These are phyloP conservation scores for Vitis cinerea DNA, from an alignment of 164 flowering plant species.

Conservation along the genomic window DNA sequence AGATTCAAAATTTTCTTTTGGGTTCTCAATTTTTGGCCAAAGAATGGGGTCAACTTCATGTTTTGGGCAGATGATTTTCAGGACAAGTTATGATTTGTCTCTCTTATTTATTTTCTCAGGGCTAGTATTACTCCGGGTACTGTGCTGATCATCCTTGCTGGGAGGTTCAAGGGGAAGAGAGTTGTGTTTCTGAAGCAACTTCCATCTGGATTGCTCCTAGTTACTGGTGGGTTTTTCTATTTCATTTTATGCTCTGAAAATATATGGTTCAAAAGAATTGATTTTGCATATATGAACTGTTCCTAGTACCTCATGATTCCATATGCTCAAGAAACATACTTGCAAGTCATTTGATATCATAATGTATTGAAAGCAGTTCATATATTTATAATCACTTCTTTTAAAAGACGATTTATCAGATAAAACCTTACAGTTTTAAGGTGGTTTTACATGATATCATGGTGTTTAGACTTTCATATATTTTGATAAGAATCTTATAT, in stretches of 20 bases:
- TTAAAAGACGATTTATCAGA: no score
- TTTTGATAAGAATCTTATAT: no score
- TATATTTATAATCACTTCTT: no score
- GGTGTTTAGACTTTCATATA: no score
- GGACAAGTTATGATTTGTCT: background rate
- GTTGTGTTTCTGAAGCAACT: slow-evolving; percentile 53
- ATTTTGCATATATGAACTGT: background rate
- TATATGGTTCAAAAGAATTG: background rate
- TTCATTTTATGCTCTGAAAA: background rate
- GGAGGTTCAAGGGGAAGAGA: slow-evolving; percentile 60
- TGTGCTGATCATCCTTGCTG: slow-evolving; percentile 59
- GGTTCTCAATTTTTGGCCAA: background rate
- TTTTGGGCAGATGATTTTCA: background rate
- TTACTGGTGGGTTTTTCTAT: slow-evolving; percentile 31
- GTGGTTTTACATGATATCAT: no score
- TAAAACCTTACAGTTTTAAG: no score
- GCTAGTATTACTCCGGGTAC: slow-evolving; percentile 72
- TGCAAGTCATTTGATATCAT: no score
- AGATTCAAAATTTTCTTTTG: background rate
- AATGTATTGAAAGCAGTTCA: no score
- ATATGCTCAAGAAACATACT: no score
- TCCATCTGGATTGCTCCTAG: slow-evolving; percentile 41
- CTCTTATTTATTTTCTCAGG: slow-evolving; percentile 22
- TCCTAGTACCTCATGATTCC: no score
- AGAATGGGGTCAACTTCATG: background rate